Evolutionary conservation across 2,329 filamentous ascomycete genomes (phyloP).

Genomic region (Fusarium metavorans): DNA sequence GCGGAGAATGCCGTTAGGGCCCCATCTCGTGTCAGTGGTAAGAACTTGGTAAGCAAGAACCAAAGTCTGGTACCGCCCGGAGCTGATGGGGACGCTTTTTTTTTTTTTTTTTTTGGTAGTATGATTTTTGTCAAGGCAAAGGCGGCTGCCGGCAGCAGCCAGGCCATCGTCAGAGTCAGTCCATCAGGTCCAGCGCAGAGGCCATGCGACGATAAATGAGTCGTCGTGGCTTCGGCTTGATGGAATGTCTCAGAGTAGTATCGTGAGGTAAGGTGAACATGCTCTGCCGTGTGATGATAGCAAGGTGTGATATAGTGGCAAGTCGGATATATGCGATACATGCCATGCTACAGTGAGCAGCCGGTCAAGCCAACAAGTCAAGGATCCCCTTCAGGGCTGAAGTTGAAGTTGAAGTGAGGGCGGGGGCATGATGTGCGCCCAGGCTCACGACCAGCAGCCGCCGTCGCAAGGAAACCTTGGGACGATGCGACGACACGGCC

Average conservation of each 20-base stretch:
- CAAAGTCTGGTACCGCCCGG: not conserved
- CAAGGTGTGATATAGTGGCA: constrained; percentile 2
- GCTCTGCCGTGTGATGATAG: constrained; percentile 2
- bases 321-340: not conserved
- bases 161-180: not conserved
- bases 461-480: constrained; percentile 1
- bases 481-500: not conserved
- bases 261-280: constrained; percentile 4
- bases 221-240: not conserved
- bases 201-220: not conserved
- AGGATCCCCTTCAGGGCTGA: constrained; percentile 4
- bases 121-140: not conserved
- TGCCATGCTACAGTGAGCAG: not conserved
- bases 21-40: not conserved
- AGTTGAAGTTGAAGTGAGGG: not conserved
- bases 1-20: not conserved
- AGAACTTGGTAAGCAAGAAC: constrained; percentile 12
- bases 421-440: constrained; percentile 4
- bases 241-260: constrained; percentile 4
- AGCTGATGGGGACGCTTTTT: not conserved
- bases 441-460: constrained; percentile 1
- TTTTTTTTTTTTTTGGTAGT: not conserved
- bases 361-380: not conserved
- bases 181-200: not conserved
- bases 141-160: constrained; percentile 32